Evolutionary conservation across 2,329 filamentous ascomycete genomes (phyloP).

Genomic region (Trichothecium sympodiale): DNA sequence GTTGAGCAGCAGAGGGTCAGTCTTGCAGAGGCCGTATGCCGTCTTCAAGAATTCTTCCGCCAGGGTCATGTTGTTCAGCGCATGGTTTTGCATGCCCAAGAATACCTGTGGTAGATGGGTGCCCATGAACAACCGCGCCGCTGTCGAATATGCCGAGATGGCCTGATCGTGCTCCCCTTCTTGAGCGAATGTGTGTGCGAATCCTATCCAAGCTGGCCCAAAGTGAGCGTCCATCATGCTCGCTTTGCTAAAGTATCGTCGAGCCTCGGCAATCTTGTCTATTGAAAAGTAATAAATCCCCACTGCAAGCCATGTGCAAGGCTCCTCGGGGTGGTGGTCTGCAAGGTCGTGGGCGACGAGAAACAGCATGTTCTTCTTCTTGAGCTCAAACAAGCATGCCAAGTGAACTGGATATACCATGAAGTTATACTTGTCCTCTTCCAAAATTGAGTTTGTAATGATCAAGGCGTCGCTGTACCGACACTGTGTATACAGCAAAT

Average conservation of each 20-base stretch:
- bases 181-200: constrained; percentile 94
- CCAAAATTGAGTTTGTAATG: constrained; percentile 74
- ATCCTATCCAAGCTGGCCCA: constrained; percentile 95
- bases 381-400: constrained; percentile 80
- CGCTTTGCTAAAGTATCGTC: constrained; percentile 93
- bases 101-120: constrained; percentile 94
- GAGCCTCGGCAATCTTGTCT: constrained; percentile 80
- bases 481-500: constrained; percentile 89
- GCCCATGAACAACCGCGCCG: constrained; percentile 88
- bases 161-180: constrained; percentile 98
- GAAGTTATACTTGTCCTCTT: constrained; percentile 81
- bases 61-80: constrained; percentile 86
- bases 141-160: constrained; percentile 93
- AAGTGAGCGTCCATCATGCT: constrained; percentile 97
- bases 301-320: constrained; percentile 87
- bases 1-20: constrained; percentile 83
- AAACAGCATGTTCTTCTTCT: constrained; percentile 79
- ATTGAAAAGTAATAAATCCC: constrained; percentile 91
- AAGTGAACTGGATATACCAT: constrained; percentile 81
- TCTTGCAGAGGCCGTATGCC: constrained; percentile 71
- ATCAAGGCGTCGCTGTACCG: constrained; percentile 78
- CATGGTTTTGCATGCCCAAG: constrained; percentile 95
- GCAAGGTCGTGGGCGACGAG: constrained; percentile 86
- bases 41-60: constrained; percentile 92
- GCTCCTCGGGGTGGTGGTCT: constrained; percentile 82